These are phyloP conservation scores for Podospora comata DNA, from an alignment of 495 filamentous ascomycete species.

Conservation along the genomic window DNA sequence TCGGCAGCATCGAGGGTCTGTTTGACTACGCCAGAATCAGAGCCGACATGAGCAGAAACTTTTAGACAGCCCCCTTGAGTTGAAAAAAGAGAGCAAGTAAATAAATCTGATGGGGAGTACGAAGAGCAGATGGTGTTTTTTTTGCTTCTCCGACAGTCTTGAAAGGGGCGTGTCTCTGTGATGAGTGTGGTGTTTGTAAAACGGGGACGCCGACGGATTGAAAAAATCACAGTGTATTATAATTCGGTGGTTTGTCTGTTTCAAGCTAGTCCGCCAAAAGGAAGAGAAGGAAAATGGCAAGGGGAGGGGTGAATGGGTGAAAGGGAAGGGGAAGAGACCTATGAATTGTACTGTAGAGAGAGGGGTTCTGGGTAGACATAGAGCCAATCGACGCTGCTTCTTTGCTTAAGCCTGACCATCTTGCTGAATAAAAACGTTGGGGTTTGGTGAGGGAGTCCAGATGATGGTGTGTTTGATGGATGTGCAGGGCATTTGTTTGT, in stretches of 20 bases:
- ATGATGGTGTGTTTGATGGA: not conserved
- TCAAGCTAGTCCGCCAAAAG: not conserved
- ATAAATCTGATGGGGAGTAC: constrained; percentile 1
- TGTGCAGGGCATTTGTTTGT: no score
- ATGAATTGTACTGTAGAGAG: constrained; percentile 36
- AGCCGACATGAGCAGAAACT: constrained; percentile 85
- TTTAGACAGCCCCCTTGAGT: constrained; percentile 25
- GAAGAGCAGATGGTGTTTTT: not conserved
- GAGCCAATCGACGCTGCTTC: constrained; percentile 35
- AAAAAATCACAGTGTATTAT: constrained; percentile 33
- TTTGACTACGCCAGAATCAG: constrained; percentile 88
- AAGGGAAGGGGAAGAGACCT: constrained; percentile 3
- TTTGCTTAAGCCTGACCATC: constrained; percentile 11
- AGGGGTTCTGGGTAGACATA: constrained; percentile 32
- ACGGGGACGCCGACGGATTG: constrained; percentile 9
- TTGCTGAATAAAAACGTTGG: not conserved
- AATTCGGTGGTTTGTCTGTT: constrained; percentile 17
- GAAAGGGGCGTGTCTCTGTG: not conserved
- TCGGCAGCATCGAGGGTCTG: constrained; percentile 86
- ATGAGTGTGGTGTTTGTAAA: not conserved
- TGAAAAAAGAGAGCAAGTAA: constrained; percentile 1
- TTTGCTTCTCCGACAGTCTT: not conserved
- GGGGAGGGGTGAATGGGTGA: not conserved
- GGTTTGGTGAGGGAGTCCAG: not conserved
- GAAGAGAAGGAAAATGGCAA: not conserved